Conservation (phyloP, 75 land plant genomes). For the Chamaecyparis obtusa region DNA sequence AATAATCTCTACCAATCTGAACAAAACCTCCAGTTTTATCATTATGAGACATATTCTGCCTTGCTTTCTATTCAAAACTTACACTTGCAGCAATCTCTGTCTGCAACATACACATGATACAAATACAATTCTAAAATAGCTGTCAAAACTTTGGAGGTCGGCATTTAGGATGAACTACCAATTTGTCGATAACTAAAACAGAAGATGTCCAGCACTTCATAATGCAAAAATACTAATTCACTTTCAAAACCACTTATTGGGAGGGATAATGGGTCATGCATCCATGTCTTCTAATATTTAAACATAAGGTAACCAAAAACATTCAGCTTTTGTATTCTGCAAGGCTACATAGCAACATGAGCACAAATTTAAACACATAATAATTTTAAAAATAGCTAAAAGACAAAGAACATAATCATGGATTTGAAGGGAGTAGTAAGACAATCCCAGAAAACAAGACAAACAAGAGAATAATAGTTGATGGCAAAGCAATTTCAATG, state of each 20-base stretch:
- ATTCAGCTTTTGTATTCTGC: background rate
- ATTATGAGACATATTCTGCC: background rate
- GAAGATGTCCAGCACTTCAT: background rate
- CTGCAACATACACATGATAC: background rate
- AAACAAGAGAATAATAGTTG: background rate
- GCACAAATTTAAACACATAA: background rate
- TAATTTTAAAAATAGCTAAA: background rate
- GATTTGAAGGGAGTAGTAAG: background rate
- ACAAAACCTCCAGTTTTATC: background rate
- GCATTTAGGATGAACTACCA: background rate
- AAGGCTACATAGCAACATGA: background rate
- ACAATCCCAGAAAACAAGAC: background rate
- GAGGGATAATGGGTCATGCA: background rate
- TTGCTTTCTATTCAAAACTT: background rate
- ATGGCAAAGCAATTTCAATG: background rate
- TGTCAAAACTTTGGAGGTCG: background rate
- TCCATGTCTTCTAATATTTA: background rate
- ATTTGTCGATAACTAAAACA: background rate
- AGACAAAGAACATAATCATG: background rate
- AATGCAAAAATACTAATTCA: background rate
- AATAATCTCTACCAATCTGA: background rate
- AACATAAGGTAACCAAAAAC: background rate
- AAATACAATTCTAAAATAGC: background rate
- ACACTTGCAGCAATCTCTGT: background rate
- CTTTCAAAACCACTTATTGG: background rate